Evolutionary conservation across 495 filamentous ascomycete genomes (phyloP), one percentile per base, ranked within the genome.

Genomic region (Podospora comata): DNA sequence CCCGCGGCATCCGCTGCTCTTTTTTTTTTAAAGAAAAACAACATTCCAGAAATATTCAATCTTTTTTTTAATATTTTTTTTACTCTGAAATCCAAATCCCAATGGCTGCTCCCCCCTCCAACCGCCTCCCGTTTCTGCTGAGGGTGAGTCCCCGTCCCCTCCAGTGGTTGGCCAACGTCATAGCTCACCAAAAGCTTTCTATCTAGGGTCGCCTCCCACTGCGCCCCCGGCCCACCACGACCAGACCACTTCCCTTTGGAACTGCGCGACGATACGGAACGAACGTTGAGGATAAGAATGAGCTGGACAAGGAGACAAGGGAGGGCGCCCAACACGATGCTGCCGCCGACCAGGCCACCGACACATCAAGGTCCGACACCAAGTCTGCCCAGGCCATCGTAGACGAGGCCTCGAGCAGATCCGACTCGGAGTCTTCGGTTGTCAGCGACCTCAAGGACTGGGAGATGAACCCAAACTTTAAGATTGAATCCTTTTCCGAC

Each of bases 401-500:
- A 48, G 70, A 68, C 62, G 73, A 78, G 64, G 76, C 76, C 0
- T 62, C 72, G 1, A 66, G 62, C 57, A 67, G 77, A 28, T 75
- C 74, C 20, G 71, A 68, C 28, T 62, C 74, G 20, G 74, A 77
- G 26, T 77, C 80, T 16, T 69, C 77, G 39, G 67, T 66, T n/a
- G 75, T 73, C 54, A 69, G 76, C 23, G 75, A 81, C 32, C 73
- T 73, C 44, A 76, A 76, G 53, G 79, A 82, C 73, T 97, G 93
- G 93, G 93, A 97, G 68, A 87, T 92, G 20, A 89, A 93, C 67
- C 89, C 89, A 3, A 84, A 94, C 73, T 85, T 88, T 44, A 83
- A 88, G 57, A 91, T 96, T 70, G 87, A 89, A 54, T 83, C 86
- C 23, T 97, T 97, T 82, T 88, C 89, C n/a, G 86, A 97, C 71